These are phyloP conservation scores for Kazachstania taianensis DNA, from an alignment of 805 yeast species.

Conservation along the genomic window DNA sequence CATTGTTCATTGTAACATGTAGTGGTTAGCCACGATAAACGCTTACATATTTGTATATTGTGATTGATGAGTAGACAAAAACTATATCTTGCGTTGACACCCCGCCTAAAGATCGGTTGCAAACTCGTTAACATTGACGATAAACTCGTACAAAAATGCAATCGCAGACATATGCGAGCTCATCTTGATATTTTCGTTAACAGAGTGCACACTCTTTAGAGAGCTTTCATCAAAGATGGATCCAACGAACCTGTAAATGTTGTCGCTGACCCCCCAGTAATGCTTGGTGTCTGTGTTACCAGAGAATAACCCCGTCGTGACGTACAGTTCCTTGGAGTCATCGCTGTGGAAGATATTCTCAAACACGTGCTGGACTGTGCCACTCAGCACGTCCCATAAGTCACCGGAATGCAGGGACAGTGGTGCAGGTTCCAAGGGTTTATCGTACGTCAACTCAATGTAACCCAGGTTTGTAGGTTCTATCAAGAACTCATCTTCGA, in stretches of 20 bases:
- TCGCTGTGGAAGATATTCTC: conserved; percentile 34
- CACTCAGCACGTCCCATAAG: conserved; percentile 38
- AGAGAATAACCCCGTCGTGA: conserved; percentile 42
- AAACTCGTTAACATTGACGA: conserved; percentile 25
- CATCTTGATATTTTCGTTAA: conserved; percentile 48
- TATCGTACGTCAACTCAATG: conserved; percentile 18
- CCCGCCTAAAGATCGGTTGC: too few species aligned
- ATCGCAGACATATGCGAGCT: conserved; percentile 51
- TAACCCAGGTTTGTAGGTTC: conserved; percentile 24
- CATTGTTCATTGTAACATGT: too few species aligned
- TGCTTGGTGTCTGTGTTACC: conserved; percentile 56
- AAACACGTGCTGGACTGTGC: conserved; percentile 44
- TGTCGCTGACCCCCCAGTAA: conserved; percentile 46
- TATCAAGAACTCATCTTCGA: conserved; percentile 16
- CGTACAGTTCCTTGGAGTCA: conserved; percentile 17
- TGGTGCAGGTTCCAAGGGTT: conserved; percentile 32
- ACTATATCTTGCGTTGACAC: too few species aligned
- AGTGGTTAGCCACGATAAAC: too few species aligned
- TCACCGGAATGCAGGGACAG: conserved; percentile 29
- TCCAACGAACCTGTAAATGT: conserved; percentile 42
- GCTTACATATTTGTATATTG: too few species aligned
- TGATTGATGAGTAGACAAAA: too few species aligned
- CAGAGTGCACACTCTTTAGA: conserved; percentile 42
- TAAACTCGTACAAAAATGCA: conserved; percentile 46
- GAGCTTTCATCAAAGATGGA: conserved; percentile 11